Percentiles rank a stretch among this genome's conserved stretches.
These are phyloP conservation scores for Clitopilus passeckerianus DNA, from an alignment of 768 basidiomycete genomes.

Conservation along the genomic window DNA sequence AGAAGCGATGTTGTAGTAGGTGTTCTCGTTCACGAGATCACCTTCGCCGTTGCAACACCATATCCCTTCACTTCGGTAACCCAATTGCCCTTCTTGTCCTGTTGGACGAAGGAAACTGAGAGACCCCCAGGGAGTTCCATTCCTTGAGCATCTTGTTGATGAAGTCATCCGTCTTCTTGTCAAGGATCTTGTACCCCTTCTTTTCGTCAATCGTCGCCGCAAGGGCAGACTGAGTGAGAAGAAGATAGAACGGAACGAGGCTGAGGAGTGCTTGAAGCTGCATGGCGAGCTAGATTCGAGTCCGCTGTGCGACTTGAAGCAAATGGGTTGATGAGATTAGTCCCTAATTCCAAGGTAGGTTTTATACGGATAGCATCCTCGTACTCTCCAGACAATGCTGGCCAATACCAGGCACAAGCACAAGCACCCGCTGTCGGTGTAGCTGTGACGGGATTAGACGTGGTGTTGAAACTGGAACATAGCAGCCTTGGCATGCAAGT, in stretches of 20 bases:
- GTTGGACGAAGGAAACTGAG: neutral
- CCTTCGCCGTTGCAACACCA: neutral
- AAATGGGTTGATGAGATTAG: neutral
- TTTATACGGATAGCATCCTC: neutral
- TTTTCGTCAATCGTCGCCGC: too few species aligned
- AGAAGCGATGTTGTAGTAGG: neutral
- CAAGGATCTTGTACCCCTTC: constrained; percentile 2
- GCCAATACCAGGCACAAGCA: neutral
- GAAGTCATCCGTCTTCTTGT: neutral
- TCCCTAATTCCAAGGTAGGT: neutral
- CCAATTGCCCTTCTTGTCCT: neutral
- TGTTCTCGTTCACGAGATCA: neutral
- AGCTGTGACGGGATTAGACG: neutral
- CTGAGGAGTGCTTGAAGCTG: neutral
- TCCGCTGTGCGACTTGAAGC: neutral
- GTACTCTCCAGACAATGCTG: too few species aligned
- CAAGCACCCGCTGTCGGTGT: neutral
- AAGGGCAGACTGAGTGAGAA: too few species aligned
- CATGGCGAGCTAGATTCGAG: neutral
- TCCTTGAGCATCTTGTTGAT: neutral
- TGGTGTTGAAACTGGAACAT: too few species aligned
- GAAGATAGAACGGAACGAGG: too few species aligned
- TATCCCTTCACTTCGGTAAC: neutral
- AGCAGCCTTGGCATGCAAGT: too few species aligned
- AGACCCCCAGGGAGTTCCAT: neutral